phyloP scores from a whole-genome alignment of 78 protist species.

The Isochrysis galbana region DNA sequence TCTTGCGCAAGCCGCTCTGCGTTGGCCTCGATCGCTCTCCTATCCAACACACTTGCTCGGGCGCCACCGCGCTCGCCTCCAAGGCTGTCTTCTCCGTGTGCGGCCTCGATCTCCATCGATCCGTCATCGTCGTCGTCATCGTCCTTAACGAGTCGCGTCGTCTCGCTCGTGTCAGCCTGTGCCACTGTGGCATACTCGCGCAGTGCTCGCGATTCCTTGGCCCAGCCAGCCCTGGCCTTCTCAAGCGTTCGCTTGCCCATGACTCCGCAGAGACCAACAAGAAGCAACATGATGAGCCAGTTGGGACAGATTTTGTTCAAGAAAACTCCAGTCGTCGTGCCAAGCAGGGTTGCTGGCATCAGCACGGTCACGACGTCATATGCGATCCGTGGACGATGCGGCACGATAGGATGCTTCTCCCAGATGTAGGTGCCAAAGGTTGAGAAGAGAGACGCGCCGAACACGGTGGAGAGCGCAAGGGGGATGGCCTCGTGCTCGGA shows the following conservation, averaged over 20 bases:
- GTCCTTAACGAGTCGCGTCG: no score
- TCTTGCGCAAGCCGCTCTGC: not conserved
- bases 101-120: not conserved
- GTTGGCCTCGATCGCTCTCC: not conserved
- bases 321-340: not conserved
- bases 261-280: not conserved
- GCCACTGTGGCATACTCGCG: not conserved
- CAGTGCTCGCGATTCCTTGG: not conserved
- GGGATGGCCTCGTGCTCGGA: conserved; percentile 34
- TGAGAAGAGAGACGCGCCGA: not conserved
- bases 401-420: not conserved
- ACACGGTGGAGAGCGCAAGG: not conserved
- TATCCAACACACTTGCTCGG: no score
- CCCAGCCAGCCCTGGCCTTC: not conserved
- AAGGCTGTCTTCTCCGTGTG: not conserved
- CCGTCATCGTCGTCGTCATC: not conserved
- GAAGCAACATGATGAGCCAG: conserved; percentile 10
- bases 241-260: not conserved
- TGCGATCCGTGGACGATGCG: not conserved
- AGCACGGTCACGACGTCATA: not conserved
- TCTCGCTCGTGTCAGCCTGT: not conserved
- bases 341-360: not conserved
- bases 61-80: not conserved
- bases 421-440: not conserved
- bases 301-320: conserved; percentile 15